Percentiles rank a stretch among this genome's conserved stretches.
These are phyloP conservation scores for Rhododendron vialii DNA, from an alignment of 148 eudicot species.

Conservation along the genomic window DNA sequence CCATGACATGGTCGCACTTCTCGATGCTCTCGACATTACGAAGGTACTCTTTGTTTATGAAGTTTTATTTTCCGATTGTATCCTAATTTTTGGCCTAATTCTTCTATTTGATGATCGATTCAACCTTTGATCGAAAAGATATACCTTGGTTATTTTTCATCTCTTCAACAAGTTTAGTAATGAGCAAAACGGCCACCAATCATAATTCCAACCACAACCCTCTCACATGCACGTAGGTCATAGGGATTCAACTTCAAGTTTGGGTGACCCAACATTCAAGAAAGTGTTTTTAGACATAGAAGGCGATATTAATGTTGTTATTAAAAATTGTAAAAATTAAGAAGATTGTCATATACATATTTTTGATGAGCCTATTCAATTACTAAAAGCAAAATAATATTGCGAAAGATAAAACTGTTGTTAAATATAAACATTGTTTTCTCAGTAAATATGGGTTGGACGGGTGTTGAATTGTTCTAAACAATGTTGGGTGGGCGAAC, in stretches of 20 bases:
- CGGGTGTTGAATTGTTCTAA: background rate
- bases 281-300: no score
- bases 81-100: no score
- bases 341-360: background rate
- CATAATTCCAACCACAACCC: background rate
- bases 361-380: background rate
- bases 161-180: no score
- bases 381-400: background rate
- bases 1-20: conserved; percentile 18
- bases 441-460: background rate
- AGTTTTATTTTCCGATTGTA: background rate
- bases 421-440: no score
- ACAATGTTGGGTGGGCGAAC: background rate
- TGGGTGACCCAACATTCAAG: no score
- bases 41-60: conserved; percentile 14
- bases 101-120: no score
- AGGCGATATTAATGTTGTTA: no score
- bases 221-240: background rate
- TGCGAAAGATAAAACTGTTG: background rate
- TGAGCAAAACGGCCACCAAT: background rate
- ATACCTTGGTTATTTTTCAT: no score
- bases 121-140: no score
- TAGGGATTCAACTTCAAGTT: no score
- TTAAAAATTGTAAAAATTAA: no score
- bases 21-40: conserved; percentile 25